Conservation (phyloP, 2,329 filamentous ascomycete genomes). For the Fusarium ramigenum region DNA sequence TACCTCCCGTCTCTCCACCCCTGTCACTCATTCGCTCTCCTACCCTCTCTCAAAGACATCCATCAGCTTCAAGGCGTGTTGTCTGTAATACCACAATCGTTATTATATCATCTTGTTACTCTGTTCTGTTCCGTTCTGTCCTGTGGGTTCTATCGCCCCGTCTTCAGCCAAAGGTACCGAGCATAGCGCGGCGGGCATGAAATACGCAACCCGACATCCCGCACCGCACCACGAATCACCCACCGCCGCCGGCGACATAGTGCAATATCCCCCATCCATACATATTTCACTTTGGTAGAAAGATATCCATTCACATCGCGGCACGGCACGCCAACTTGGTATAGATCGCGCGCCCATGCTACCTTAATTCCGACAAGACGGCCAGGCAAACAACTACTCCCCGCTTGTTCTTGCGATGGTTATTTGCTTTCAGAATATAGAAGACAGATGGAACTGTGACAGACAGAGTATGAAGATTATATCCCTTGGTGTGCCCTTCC, state of each 20-base stretch:
- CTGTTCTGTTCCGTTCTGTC: constrained; percentile 5
- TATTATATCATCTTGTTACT: constrained; percentile 1
- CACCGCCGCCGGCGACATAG: constrained; percentile 19
- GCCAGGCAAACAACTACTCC: constrained; percentile 24
- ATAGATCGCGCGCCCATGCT: constrained; percentile 20
- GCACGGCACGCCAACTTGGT: constrained; percentile 17
- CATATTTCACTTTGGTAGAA: constrained; percentile 15
- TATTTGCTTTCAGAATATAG: constrained; percentile 7
- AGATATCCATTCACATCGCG: constrained; percentile 9
- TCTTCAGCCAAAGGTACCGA: constrained; percentile 20
- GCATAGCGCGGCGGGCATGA: constrained; percentile 31
- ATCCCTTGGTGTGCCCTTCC: not conserved
- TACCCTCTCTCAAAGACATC: constrained; percentile 13
- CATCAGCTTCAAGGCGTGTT: constrained; percentile 9
- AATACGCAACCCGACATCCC: constrained; percentile 19
- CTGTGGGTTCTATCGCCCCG: not conserved
- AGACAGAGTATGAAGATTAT: constrained; percentile 3
- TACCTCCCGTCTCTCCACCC: constrained; percentile 4
- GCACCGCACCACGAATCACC: constrained; percentile 12
- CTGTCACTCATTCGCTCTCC: constrained; percentile 16
- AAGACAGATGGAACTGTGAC: constrained; percentile 19
- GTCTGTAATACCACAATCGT: constrained; percentile 13
- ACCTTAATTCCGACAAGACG: constrained; percentile 27
- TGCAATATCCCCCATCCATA: constrained; percentile 13
- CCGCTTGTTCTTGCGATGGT: constrained; percentile 9